Conservation (phyloP, 2,329 filamentous ascomycete genomes). For the Hypomyces perniciosus region DNA sequence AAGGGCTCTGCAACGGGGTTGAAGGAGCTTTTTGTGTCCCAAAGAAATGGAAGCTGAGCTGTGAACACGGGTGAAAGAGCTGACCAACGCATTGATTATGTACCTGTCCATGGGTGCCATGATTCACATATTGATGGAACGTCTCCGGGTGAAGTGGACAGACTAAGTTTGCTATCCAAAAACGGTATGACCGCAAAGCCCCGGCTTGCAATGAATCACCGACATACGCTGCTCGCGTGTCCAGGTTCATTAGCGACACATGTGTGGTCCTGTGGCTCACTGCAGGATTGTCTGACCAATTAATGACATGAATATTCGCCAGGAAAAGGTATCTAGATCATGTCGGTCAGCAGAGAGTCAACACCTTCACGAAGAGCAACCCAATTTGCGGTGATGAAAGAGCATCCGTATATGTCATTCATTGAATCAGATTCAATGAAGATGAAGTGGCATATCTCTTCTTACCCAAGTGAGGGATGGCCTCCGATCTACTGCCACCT, state of each 20-base stretch:
- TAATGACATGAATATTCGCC: no score
- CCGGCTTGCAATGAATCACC: constrained; percentile 6
- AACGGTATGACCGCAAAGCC: neutral
- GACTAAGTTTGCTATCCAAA: neutral
- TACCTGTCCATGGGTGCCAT: neutral
- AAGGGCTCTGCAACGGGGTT: neutral
- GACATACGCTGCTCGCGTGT: neutral
- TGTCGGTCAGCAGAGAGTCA: neutral
- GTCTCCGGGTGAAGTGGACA: neutral
- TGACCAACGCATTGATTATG: constrained; percentile 1
- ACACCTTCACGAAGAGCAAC: no score
- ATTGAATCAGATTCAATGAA: no score
- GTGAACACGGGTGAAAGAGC: neutral
- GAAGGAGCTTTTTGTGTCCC: neutral
- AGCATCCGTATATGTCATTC: neutral
- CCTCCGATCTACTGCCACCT: no score
- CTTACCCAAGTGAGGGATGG: no score
- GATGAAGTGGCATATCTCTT: no score
- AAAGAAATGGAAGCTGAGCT: neutral
- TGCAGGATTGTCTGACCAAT: no score
- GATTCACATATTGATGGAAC: constrained; percentile 6
- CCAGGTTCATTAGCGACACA: neutral
- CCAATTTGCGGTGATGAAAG: no score
- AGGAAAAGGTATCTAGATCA: neutral
- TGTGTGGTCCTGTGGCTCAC: neutral